Conservation (phyloP, 2,329 filamentous ascomycete species). For the Penicillium fuscoglaucum region DNA sequence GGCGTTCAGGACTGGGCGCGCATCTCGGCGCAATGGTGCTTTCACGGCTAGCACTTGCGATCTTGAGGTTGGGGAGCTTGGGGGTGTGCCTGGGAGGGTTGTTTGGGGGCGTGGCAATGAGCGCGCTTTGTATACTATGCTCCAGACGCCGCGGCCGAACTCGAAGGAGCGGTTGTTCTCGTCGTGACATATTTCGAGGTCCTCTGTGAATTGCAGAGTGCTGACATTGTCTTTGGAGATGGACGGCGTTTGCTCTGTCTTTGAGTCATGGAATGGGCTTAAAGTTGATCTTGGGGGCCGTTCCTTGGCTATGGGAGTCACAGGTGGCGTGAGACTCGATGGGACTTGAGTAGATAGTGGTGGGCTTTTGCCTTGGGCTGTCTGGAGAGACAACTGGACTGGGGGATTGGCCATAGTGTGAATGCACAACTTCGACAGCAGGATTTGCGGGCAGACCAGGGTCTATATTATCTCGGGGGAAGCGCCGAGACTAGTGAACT, state of each 20-base stretch:
- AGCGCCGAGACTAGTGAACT: background rate
- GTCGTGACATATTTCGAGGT: slow-evolving; percentile 36
- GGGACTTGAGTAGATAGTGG: slow-evolving; percentile 14
- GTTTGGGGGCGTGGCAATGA: slow-evolving; percentile 19
- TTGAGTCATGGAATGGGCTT: slow-evolving; percentile 9
- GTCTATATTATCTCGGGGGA: slow-evolving; percentile 1
- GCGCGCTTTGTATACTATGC: slow-evolving; percentile 48
- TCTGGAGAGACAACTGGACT: slow-evolving; percentile 32
- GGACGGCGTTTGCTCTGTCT: slow-evolving; percentile 1
- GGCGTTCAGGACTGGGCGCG: slow-evolving; percentile 40
- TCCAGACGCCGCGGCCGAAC: slow-evolving; percentile 51
- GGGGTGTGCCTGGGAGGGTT: slow-evolving; percentile 29
- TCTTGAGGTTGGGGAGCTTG: slow-evolving; percentile 38
- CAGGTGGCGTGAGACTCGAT: slow-evolving; percentile 36
- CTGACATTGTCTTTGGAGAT: slow-evolving; percentile 9
- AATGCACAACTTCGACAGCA: background rate
- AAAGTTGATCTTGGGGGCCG: slow-evolving; percentile 7
- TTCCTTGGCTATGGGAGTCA: slow-evolving; percentile 35
- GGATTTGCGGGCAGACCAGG: background rate
- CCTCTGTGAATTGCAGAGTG: slow-evolving; percentile 32
- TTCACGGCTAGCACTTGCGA: slow-evolving; percentile 47
- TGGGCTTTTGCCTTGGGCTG: slow-evolving; percentile 12
- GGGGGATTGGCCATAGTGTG: slow-evolving; percentile 17
- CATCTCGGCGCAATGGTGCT: slow-evolving; percentile 43
- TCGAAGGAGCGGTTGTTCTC: slow-evolving; percentile 33